Conservation (phyloP, 2,329 filamentous ascomycete genomes). For the Sarocladium brachiariae region DNA sequence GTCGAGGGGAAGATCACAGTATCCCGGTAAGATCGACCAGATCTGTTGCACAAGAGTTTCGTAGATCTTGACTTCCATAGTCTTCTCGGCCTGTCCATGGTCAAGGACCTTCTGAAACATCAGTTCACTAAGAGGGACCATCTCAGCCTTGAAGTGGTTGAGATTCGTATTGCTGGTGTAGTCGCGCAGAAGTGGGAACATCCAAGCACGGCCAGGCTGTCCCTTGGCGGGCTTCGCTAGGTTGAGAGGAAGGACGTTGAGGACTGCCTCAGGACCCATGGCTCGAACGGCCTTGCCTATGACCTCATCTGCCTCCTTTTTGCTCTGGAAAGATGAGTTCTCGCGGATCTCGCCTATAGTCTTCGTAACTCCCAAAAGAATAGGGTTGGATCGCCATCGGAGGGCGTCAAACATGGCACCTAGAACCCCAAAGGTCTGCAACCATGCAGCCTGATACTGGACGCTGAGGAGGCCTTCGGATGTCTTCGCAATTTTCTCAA, state of each 20-base stretch:
- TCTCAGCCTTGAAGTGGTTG: conserved; percentile 74
- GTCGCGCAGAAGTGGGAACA: conserved; percentile 85
- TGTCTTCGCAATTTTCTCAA: conserved; percentile 72
- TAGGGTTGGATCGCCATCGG: conserved; percentile 76
- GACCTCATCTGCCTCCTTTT: conserved; percentile 90
- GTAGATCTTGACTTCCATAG: conserved; percentile 95
- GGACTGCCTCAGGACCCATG: conserved; percentile 81
- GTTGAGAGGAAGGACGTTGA: conserved; percentile 80
- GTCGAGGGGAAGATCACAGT: conserved; percentile 88
- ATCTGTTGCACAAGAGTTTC: conserved; percentile 94
- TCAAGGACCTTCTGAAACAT: conserved; percentile 88
- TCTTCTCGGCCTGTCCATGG: conserved; percentile 76
- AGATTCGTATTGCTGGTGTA: conserved; percentile 84
- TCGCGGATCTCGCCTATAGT: conserved; percentile 80
- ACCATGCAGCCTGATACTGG: conserved; percentile 90
- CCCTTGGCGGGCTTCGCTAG: conserved; percentile 69
- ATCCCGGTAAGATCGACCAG: conserved; percentile 89
- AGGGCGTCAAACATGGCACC: conserved; percentile 81
- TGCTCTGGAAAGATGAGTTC: conserved; percentile 83
- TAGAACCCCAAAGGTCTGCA: conserved; percentile 86
- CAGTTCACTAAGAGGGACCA: conserved; percentile 81
- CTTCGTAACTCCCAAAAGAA: conserved; percentile 68
- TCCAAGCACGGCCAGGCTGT: conserved; percentile 84
- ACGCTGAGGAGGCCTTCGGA: conserved; percentile 73
- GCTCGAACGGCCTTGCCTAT: conserved; percentile 81